Conservation (phyloP, 2,329 filamentous ascomycete genomes). For the Fusarium xyrophilum region DNA sequence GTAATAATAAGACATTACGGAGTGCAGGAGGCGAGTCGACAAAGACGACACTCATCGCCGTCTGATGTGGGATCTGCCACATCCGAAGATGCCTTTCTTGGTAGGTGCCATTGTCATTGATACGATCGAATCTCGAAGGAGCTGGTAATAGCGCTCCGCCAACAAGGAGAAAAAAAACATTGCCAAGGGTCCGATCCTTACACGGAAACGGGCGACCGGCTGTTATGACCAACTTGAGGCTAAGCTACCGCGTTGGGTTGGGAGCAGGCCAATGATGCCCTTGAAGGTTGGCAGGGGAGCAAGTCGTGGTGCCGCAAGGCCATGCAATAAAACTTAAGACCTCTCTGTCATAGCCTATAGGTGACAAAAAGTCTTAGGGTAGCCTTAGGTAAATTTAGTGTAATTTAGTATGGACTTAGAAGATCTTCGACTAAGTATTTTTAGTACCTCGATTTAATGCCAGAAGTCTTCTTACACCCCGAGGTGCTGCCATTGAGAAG, state of each 20-base stretch:
- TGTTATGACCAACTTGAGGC: slow-evolving; percentile 2
- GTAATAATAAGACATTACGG: background rate
- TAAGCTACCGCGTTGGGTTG: slow-evolving; percentile 16
- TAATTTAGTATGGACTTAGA: too few species aligned
- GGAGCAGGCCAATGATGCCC: slow-evolving; percentile 1
- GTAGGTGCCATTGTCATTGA: slow-evolving; percentile 14
- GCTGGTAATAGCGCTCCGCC: slow-evolving; percentile 9
- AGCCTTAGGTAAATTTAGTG: too few species aligned
- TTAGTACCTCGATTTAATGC: too few species aligned
- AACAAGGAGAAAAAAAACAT: slow-evolving; percentile 8
- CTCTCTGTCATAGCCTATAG: too few species aligned
- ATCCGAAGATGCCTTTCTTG: slow-evolving; percentile 9
- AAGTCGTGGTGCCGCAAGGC: background rate
- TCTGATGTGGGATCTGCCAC: slow-evolving; percentile 9
- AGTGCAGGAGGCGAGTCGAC: background rate
- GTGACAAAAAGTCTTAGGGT: too few species aligned
- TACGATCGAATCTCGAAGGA: background rate
- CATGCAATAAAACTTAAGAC: too few species aligned
- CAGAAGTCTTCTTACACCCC: too few species aligned
- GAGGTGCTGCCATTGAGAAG: background rate
- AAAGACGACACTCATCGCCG: background rate
- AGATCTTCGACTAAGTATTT: too few species aligned
- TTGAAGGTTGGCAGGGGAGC: slow-evolving; percentile 24
- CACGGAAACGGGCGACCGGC: slow-evolving; percentile 5
- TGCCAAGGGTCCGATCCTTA: background rate